Conservation (phyloP, 1,139 yeast genomes). For the Pneumocystis jirovecii region DNA sequence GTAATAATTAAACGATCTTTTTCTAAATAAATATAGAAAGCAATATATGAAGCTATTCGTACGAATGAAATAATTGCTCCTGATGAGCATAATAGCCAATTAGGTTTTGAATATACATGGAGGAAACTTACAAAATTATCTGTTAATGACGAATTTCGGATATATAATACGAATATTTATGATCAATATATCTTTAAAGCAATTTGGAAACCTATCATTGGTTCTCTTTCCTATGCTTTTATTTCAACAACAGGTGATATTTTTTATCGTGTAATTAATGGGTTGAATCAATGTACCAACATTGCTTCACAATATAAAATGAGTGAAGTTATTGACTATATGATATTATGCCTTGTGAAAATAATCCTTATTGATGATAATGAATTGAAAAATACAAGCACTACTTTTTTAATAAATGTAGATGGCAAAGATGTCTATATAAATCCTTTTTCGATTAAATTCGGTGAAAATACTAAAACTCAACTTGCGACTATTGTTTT, state of each 20-base stretch:
- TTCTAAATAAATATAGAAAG: slow-evolving; percentile 25
- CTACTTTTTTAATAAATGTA: slow-evolving; percentile 23
- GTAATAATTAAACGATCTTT: not conserved
- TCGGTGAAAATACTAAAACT: slow-evolving; percentile 84
- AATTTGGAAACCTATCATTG: slow-evolving; percentile 46
- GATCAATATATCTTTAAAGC: slow-evolving; percentile 57
- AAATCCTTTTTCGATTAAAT: slow-evolving; percentile 63
- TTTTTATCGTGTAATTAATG: slow-evolving; percentile 71
- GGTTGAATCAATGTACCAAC: slow-evolving; percentile 68
- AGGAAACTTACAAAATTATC: slow-evolving; percentile 42
- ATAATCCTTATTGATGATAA: slow-evolving; percentile 33
- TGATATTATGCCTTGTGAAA: slow-evolving; percentile 48
- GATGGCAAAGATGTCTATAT: slow-evolving; percentile 51
- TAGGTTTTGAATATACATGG: slow-evolving; percentile 93
- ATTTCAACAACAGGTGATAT: slow-evolving; percentile 83
- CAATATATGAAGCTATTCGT: slow-evolving; percentile 63
- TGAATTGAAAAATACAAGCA: slow-evolving; percentile 25
- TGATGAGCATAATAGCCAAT: slow-evolving; percentile 77
- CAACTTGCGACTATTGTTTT: slow-evolving; percentile 78
- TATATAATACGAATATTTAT: slow-evolving; percentile 29
- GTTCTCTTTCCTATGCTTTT: slow-evolving; percentile 61
- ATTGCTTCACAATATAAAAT: slow-evolving; percentile 55
- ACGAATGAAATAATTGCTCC: slow-evolving; percentile 93
- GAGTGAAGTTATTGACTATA: slow-evolving; percentile 44
- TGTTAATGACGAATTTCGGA: slow-evolving; percentile 13